Evolutionary conservation across 805 yeast genomes (phyloP).

Genomic region (Candida patagonica): DNA sequence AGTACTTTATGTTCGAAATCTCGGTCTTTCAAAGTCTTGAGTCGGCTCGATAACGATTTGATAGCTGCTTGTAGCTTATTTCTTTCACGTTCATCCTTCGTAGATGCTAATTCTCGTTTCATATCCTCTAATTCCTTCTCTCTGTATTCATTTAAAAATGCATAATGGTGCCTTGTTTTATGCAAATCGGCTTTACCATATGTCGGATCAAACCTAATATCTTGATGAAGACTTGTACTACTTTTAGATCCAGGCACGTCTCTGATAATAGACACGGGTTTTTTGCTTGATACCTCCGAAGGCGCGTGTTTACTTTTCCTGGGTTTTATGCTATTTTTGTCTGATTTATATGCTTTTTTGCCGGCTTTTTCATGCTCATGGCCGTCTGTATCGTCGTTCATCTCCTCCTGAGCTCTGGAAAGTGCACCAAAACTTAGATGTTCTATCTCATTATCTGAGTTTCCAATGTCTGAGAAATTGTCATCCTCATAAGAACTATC

Average conservation of each 20-base stretch:
- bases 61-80: conserved; percentile 27
- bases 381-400: conserved; percentile 7
- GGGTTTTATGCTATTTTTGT: background rate
- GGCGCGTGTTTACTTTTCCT: conserved; percentile 77
- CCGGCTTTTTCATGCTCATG: conserved; percentile 15
- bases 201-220: conserved; percentile 86
- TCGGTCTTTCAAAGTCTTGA: conserved; percentile 61
- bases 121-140: conserved; percentile 59
- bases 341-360: conserved; percentile 10
- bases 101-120: conserved; percentile 34
- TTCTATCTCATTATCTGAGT: conserved; percentile 8
- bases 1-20: conserved; percentile 66
- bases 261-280: conserved; percentile 59
- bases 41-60: conserved; percentile 27
- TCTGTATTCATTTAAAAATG: conserved; percentile 81
- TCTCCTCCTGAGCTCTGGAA: conserved; percentile 20
- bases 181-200: conserved; percentile 72
- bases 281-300: conserved; percentile 63
- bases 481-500: too few species aligned
- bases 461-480: too few species aligned
- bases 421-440: conserved; percentile 23
- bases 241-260: conserved; percentile 43
- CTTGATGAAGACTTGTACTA: conserved; percentile 43
- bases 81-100: conserved; percentile 39
- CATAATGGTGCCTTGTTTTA: conserved; percentile 65